Evolutionary conservation across 1,284 basidiomycete genomes (phyloP).

Genomic region (Tilletia caries): DNA sequence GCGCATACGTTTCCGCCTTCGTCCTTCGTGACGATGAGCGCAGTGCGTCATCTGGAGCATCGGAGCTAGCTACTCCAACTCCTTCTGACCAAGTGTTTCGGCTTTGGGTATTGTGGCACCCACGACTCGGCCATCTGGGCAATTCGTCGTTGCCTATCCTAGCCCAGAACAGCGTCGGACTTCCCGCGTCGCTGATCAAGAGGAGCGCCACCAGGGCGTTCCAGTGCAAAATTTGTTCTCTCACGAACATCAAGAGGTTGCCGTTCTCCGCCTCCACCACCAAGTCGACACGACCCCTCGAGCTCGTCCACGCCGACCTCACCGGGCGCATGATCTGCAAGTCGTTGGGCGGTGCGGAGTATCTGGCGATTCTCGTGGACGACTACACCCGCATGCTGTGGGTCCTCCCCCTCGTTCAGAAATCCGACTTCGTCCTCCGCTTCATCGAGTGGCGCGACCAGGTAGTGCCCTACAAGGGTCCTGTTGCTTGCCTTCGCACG

Average conservation of each 20-base stretch:
- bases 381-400: background rate
- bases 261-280: background rate
- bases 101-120: background rate
- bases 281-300: background rate
- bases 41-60: background rate
- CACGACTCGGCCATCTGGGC: background rate
- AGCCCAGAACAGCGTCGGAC: background rate
- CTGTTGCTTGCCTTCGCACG: background rate
- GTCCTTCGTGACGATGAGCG: background rate
- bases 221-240: background rate
- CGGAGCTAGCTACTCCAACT: too few relatives aligned
- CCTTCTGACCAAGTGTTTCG: too few relatives aligned
- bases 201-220: background rate
- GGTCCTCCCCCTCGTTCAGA: background rate
- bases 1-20: background rate
- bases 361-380: background rate
- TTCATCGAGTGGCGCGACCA: slow-evolving; percentile 5
- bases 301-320: background rate
- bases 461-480: background rate
- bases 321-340: background rate
- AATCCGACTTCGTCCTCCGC: background rate
- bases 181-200: background rate
- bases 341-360: background rate
- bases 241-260: background rate
- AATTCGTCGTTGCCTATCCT: background rate